A percentile compares a stretch with the other conserved stretches of the same genome.
These are phyloP conservation scores for Aspergillus sclerotiicarbonarius DNA, from an alignment of 495 filamentous ascomycete genomes.

Conservation along the genomic window DNA sequence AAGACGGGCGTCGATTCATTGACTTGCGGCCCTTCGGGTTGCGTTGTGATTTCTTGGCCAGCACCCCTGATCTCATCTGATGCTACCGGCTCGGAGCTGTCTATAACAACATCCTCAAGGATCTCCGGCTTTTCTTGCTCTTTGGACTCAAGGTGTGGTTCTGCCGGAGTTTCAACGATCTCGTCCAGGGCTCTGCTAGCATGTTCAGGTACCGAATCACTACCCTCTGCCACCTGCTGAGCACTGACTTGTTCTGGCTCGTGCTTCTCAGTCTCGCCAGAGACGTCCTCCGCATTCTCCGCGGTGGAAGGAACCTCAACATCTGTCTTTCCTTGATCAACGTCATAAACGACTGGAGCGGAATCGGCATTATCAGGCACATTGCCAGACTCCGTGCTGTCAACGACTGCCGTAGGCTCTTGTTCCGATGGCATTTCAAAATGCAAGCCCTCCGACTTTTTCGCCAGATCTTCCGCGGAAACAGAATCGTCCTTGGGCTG, in stretches of 20 bases:
- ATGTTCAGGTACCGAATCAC: not conserved
- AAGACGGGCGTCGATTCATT: not conserved
- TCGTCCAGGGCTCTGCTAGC: not conserved
- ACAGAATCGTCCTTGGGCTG: not conserved
- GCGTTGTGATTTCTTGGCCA: constrained; percentile 8
- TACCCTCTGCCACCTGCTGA: not conserved
- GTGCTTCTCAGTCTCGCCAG: not conserved
- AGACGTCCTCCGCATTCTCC: not conserved
- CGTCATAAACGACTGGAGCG: not conserved
- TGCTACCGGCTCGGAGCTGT: not conserved
- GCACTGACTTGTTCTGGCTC: not conserved
- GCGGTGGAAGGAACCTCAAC: not conserved
- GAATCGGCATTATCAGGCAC: not conserved
- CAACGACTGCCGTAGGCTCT: not conserved
- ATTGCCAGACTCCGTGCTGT: too few species aligned
- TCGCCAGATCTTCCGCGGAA: not conserved
- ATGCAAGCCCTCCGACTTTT: not conserved
- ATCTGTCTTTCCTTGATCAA: too few species aligned
- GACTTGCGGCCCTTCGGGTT: constrained; percentile 6
- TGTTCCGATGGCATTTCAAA: not conserved
- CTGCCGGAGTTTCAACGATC: not conserved
- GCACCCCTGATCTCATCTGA: not conserved
- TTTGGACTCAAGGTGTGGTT: not conserved
- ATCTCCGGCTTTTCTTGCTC: not conserved
- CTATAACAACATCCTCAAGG: not conserved